Evolutionary conservation across 2,329 filamentous ascomycete genomes (phyloP).

Genomic region (Colletotrichum plurivorum): DNA sequence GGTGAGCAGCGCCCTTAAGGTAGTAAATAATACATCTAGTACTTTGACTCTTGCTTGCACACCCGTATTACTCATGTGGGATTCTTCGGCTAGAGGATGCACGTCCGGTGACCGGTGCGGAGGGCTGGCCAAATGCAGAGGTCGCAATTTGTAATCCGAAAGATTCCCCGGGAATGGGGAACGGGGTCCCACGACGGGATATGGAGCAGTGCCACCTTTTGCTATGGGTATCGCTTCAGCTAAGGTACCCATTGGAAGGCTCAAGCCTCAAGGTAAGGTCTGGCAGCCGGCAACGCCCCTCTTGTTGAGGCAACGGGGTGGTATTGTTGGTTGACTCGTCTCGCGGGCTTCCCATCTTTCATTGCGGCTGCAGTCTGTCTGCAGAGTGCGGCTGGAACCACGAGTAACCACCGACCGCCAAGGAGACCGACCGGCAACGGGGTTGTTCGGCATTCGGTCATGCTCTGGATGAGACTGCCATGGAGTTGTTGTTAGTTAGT

Average conservation of each 20-base stretch:
- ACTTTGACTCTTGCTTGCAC: not conserved
- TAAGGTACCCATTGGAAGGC: no score
- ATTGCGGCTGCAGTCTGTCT: not conserved
- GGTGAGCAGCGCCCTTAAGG: not conserved
- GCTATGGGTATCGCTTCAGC: no score
- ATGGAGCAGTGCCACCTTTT: slow-evolving; percentile 20
- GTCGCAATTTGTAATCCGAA: slow-evolving; percentile 38
- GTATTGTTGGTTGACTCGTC: slow-evolving; percentile 30
- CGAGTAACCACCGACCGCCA: not conserved
- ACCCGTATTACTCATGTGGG: no score
- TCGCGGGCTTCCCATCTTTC: not conserved
- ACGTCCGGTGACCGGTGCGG: not conserved
- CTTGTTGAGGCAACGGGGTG: slow-evolving; percentile 14
- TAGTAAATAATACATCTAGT: slow-evolving; percentile 17
- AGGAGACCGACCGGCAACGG: slow-evolving; percentile 26
- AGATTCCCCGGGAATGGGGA: slow-evolving; percentile 34
- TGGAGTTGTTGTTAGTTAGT: not conserved
- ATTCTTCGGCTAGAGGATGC: not conserved
- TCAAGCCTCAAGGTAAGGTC: no score
- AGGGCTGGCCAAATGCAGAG: slow-evolving; percentile 25
- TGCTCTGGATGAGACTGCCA: not conserved
- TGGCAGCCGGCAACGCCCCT: not conserved
- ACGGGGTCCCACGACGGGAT: slow-evolving; percentile 31
- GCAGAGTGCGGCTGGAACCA: not conserved
- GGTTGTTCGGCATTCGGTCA: slow-evolving; percentile 39